Base-by-base conservation (phyloP, 495 filamentous ascomycete species). In the Apodospora peruviana region DNA sequence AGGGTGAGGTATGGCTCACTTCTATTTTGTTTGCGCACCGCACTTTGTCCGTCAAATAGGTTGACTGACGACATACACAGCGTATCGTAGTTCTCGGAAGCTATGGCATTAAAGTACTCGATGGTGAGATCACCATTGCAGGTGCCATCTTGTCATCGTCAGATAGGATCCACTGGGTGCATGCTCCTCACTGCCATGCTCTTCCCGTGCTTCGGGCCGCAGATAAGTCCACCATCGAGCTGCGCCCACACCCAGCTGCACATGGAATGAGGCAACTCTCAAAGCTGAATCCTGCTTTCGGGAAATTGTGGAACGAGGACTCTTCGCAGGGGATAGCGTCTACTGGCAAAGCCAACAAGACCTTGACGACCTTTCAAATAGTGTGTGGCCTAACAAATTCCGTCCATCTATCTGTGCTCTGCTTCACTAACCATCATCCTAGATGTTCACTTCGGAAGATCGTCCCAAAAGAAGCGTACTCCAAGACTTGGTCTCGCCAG, bases 161-260 rank as follows among this genome's bases (percentile, higher is more conserved):
- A 0, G 67, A 77, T 14, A 56, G 59, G 2, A 43, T 75, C 0
- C 75, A 84, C 51, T 73, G 81, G 62, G 76, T 91, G 8, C 85
- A 83, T 69, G 84, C 85, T 24, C 84, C 87, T 10, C 81, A 77
- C 32, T 90, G 85, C 8, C 88, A 93, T 63, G 82, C 88, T 5
- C 68, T 93, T 14, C 88, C 88, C 1, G 74, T 85, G 9, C 78
- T 95, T 40, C 75, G 81, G 44, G 83, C 78, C 16, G 62, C 73
- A 19, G 71, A 77, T 0, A 60, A 67, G 19, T 54, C 68, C 0
- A 70, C 73, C 12, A 60, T 89, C 35, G 74, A 78, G 43, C 54
- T 86, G 19, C 60, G 56, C 5, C 51, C 68, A 2, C 65, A 72
- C 50, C 80, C 83, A 7, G 76, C 70, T 39, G 67, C 75, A 12